Conservation (phyloP, 257 asterid species). For the Handroanthus guayacan region DNA sequence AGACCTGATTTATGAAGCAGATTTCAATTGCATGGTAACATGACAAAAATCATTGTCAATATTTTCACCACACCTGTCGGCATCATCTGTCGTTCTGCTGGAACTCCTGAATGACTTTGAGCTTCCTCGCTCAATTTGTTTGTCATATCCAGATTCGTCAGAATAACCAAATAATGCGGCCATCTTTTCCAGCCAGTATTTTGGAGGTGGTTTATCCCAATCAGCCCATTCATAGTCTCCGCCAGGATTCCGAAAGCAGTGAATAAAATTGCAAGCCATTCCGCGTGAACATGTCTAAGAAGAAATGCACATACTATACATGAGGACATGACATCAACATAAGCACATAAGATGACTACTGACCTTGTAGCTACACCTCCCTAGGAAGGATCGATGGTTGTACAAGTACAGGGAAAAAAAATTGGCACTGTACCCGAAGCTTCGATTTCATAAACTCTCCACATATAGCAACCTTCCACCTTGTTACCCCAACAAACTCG, state of each 20-base stretch:
- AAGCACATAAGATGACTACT: slow-evolving; percentile 24
- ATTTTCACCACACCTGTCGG: slow-evolving; percentile 52
- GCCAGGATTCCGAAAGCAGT: slow-evolving; percentile 90
- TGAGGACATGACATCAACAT: slow-evolving; percentile 24
- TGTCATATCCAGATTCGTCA: slow-evolving; percentile 52
- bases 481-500: slow-evolving; percentile 85
- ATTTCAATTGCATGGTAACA: not conserved
- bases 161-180: slow-evolving; percentile 80
- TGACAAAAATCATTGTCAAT: slow-evolving; percentile 1
- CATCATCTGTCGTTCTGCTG: slow-evolving; percentile 42
- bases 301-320: slow-evolving; percentile 34
- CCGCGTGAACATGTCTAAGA: slow-evolving; percentile 90
- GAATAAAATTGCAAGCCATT: slow-evolving; percentile 91
- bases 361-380: slow-evolving; percentile 15
- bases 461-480: slow-evolving; percentile 95
- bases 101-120: slow-evolving; percentile 46
- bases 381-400: not conserved
- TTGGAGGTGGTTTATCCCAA: slow-evolving; percentile 96
- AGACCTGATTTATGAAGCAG: not conserved
- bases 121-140: slow-evolving; percentile 51
- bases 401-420: slow-evolving; percentile 2
- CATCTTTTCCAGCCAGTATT: slow-evolving; percentile 81
- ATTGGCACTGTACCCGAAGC: slow-evolving; percentile 58
- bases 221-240: slow-evolving; percentile 99
- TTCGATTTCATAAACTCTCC: slow-evolving; percentile 92